phyloP scores from a whole-genome alignment of 306 rosid genomes.

The Arachis stenosperma region DNA sequence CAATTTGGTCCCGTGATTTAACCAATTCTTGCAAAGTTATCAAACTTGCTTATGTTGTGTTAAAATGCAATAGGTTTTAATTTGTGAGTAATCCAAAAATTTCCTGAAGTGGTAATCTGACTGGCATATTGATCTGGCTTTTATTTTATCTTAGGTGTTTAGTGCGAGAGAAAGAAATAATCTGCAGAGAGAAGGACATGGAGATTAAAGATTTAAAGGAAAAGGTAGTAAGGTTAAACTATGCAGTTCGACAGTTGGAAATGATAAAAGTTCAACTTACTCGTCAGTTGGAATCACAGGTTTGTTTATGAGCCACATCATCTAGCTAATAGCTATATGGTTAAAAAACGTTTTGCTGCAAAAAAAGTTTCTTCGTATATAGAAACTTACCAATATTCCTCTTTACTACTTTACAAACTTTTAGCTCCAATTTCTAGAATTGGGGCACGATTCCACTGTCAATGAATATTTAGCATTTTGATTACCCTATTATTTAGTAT shows the following conservation, averaged over 20 bases:
- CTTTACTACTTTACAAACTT: neutral
- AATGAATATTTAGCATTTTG: slow-evolving; percentile 24
- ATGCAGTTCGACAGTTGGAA: slow-evolving; percentile 63
- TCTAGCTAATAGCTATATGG: slow-evolving; percentile 3
- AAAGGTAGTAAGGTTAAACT: slow-evolving; percentile 65
- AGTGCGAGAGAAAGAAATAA: slow-evolving; percentile 71
- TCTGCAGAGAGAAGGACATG: slow-evolving; percentile 66
- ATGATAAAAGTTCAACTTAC: slow-evolving; percentile 67
- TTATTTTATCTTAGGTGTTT: slow-evolving; percentile 53
- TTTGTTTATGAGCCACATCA: slow-evolving; percentile 34
- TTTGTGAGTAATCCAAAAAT: neutral
- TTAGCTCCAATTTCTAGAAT: neutral
- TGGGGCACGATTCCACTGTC: neutral
- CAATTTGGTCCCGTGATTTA: slow-evolving; percentile 17
- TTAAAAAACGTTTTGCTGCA: neutral
- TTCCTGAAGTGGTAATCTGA: slow-evolving; percentile 13
- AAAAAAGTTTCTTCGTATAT: too few species aligned
- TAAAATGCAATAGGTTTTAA: too few species aligned
- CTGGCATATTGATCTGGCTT: slow-evolving; percentile 24
- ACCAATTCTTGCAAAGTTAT: neutral
- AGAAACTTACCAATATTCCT: slow-evolving; percentile 7
- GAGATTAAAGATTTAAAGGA: slow-evolving; percentile 84
- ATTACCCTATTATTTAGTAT: slow-evolving; percentile 24
- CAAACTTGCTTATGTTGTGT: neutral
- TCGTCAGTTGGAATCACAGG: slow-evolving; percentile 62